Base-by-base conservation (phyloP, 2,329 filamentous ascomycete species). In the Cryphonectria japonica region DNA sequence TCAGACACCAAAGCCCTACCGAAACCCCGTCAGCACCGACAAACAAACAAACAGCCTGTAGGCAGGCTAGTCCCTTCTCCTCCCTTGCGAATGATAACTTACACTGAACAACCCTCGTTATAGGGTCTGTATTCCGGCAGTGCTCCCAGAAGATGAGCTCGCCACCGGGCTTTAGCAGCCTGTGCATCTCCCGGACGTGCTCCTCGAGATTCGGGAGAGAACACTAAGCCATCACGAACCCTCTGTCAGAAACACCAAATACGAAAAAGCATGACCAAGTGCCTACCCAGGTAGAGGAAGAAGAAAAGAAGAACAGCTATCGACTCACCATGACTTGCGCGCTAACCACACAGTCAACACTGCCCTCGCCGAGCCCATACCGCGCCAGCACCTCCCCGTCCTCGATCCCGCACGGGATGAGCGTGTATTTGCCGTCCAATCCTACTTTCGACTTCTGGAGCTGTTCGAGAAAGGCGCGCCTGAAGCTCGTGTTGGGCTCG, bases 71-170 rank as follows among this genome's bases (percentile, higher is more conserved):
- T 46, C 16, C 16, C 46, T 7, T 1, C 7, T n/a, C 46, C 46
- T 0, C 19, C 22, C 22, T 50, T 7, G 3, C n/a, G 46, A 22
- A 2, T n/a, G 22, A n/a, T 7, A 9, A 76, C 77, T 62, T 74
- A 80, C 79, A 73, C 76, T 81, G 79, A 26, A 70, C 76, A 37
- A 74, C 60, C 46, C 68, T 70, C 4, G 81, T 83, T 29, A 79
- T 34, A 52, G 29, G 32, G 57, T 80, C 72, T 16, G 69, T 68
- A 71, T 73, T 80, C 67, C 73, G 71, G 64, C 73, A 75, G 69
- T 85, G 83, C 72, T 85, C 83, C 81, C 83, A 85, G 69, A 85
- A 84, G 37, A 85, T 77, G 70, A 85, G 82, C 61, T 78, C 80
- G 16, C 83, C 83, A 0, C 83, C 83, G 0, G 83, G 83, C 72